phyloP scores from a whole-genome alignment of 441 rosid genomes.

The Dalechampia spathulata region DNA sequence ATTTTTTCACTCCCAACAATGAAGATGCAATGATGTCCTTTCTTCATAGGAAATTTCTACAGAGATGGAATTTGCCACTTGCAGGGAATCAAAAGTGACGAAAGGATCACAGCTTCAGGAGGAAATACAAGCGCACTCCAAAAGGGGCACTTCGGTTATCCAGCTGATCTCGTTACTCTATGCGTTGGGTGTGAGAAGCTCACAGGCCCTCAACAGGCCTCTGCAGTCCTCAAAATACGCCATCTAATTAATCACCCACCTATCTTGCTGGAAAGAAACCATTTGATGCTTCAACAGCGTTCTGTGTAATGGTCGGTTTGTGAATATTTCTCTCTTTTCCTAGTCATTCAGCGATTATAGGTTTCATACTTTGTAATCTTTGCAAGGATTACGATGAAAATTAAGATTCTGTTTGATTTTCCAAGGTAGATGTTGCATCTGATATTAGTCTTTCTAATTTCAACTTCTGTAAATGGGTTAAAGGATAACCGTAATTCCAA shows the following conservation, averaged over 20 bases:
- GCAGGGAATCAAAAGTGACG: conserved; percentile 57
- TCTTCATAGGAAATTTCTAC: conserved; percentile 57
- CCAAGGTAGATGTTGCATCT: too few relatives aligned
- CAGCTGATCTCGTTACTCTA: conserved; percentile 51
- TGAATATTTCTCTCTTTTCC: too few relatives aligned
- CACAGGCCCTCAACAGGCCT: conserved; percentile 64
- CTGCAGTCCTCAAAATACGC: conserved; percentile 42
- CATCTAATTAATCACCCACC: conserved; percentile 48
- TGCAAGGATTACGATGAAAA: too few relatives aligned
- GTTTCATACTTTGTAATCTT: too few relatives aligned
- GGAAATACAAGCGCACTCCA: conserved; percentile 55
- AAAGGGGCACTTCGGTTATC: conserved; percentile 65
- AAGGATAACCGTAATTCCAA: too few relatives aligned
- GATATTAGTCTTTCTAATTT: too few relatives aligned
- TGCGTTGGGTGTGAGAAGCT: conserved; percentile 77
- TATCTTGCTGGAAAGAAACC: conserved; percentile 57
- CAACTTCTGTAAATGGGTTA: too few relatives aligned
- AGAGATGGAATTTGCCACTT: conserved; percentile 53
- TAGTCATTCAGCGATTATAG: too few relatives aligned
- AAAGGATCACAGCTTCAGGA: conserved; percentile 67
- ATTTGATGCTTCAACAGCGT: conserved; percentile 34
- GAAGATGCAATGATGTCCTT: conserved; percentile 69
- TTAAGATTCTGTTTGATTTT: too few relatives aligned
- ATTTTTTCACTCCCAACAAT: conserved; percentile 55
- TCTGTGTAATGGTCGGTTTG: conserved; percentile 11